phyloP scores from a whole-genome alignment of 768 basidiomycete genomes.

The Solioccasus polychromus region DNA sequence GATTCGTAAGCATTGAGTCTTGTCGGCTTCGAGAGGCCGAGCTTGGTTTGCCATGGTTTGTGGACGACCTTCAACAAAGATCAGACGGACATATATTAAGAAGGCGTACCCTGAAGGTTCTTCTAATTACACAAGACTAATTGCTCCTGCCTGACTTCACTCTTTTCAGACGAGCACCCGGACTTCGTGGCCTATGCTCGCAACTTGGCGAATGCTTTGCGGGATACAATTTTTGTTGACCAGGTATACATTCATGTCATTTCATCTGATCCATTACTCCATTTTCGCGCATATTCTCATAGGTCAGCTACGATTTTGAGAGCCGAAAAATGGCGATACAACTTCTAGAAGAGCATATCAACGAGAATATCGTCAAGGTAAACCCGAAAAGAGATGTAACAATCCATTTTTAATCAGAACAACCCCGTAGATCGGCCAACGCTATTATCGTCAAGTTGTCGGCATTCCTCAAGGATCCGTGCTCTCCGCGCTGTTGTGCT shows the following conservation, averaged over 20 bases:
- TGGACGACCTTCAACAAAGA: too few relatives aligned
- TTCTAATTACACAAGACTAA: background rate
- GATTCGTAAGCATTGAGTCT: too few relatives aligned
- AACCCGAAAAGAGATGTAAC: background rate
- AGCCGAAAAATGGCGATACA: constrained; percentile 56
- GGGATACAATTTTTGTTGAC: constrained; percentile 83
- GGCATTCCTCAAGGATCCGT: constrained; percentile 98
- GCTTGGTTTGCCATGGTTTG: too few relatives aligned
- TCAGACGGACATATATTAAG: constrained; percentile 54
- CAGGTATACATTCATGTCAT: constrained; percentile 45
- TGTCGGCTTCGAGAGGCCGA: too few relatives aligned
- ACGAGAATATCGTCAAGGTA: constrained; percentile 89
- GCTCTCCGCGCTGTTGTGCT: constrained; percentile 88
- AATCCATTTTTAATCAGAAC: background rate
- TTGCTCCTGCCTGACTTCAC: background rate
- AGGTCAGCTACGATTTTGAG: constrained; percentile 57
- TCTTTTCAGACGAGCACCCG: constrained; percentile 65
- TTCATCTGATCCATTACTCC: background rate
- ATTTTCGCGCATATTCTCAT: background rate
- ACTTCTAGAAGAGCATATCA: constrained; percentile 86
- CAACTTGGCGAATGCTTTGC: constrained; percentile 60
- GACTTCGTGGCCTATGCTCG: constrained; percentile 72
- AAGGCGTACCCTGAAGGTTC: constrained; percentile 69
- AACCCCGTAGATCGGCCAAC: constrained; percentile 62
- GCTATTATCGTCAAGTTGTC: constrained; percentile 82